These are phyloP conservation scores for Thuja plicata DNA, from an alignment of 83 land plant species.

Conservation along the genomic window DNA sequence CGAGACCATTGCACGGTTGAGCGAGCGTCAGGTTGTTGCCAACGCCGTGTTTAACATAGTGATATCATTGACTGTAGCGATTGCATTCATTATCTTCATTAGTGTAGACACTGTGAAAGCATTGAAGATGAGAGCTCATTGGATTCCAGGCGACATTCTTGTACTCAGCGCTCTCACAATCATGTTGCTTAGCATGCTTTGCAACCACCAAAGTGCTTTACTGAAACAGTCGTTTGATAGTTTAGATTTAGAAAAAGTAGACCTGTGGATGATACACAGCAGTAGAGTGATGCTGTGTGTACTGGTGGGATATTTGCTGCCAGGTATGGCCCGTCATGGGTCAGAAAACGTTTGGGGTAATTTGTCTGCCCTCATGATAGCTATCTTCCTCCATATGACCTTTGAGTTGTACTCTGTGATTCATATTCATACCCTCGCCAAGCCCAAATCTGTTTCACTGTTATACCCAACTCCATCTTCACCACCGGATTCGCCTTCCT, in stretches of 20 bases:
- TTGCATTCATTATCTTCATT: neutral
- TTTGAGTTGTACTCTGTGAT: neutral
- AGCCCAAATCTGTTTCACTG: too few species aligned
- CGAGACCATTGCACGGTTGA: too few species aligned
- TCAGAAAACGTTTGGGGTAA: neutral
- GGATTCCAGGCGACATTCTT: neutral
- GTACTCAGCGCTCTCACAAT: constrained; percentile 1
- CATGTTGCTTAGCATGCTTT: neutral
- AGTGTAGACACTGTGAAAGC: neutral
- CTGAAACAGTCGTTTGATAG: neutral
- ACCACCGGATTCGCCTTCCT: too few species aligned
- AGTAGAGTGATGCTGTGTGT: neutral
- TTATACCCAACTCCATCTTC: too few species aligned
- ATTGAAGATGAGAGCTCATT: neutral
- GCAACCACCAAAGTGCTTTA: neutral
- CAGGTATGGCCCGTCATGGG: neutral
- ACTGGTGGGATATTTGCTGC: neutral
- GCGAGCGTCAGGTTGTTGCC: too few species aligned
- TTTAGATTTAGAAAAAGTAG: neutral
- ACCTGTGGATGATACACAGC: neutral
- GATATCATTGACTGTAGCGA: neutral
- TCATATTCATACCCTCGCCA: too few species aligned
- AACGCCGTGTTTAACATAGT: too few species aligned
- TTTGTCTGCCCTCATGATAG: neutral
- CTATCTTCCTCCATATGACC: neutral